Base-by-base conservation (phyloP, 2,329 filamentous ascomycete genomes). In the Myotisia sp. region DNA sequence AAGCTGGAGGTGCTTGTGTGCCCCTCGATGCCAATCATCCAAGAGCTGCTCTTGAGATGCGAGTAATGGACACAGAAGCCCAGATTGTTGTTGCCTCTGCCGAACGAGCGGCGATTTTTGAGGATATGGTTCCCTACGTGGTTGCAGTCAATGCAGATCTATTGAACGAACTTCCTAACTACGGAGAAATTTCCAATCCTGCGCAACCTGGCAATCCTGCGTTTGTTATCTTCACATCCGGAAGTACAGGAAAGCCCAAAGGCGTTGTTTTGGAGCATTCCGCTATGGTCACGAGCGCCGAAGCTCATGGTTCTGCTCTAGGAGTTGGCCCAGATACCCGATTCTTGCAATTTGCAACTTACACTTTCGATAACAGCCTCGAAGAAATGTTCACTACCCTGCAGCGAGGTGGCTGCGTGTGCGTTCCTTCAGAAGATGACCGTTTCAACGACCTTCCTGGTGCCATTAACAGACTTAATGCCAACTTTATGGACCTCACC, bases 171-270 rank as follows among this genome's bases (percentile, higher is more conserved):
- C 34, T 34, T 19, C 24, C 26, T 12, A 20, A 26, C 23, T 36
- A 37, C 26, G 22, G 36, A 9, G 37, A 33, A 3, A 33, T 32
- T 29, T n/a, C 17, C 14, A 21, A 21, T 19, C 67, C 72, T 5
- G 63, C 72, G 45, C 76, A 81, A 45, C 58, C 82, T 29, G 76
- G 81, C 40, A 80, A 87, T 48, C 53, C 83, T 17, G 77, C 80
- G 0, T 90, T 85, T 47, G 57, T 92, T 31, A 79, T 87, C 0
- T 92, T 90, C 53, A 81, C 75, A 34, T 82, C 76, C 6, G 85
- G 85, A 6, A 92, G 84, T 0, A 92, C 85, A 0, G 84, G 85
- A 1, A 61, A 81, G 33, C 83, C 84, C 1, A 92, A 92, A 55
- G 84, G 83, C 4, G 83, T 92, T 9, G 76, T 80, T 65, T 64